Conservation (phyloP, 1,139 yeast genomes). For the Pichia sp. region DNA sequence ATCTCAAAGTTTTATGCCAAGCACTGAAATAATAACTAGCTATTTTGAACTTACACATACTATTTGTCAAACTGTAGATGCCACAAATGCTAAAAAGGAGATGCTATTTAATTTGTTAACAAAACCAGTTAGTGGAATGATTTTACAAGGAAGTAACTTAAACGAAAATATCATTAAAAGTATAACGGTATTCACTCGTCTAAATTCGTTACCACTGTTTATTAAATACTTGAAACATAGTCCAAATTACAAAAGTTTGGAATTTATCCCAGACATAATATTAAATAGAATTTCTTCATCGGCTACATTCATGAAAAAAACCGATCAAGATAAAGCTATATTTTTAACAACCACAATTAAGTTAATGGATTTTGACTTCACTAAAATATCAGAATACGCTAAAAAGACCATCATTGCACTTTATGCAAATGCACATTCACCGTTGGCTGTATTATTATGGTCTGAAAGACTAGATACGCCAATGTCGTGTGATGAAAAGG, state of each 20-base stretch:
- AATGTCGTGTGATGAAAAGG: slow-evolving; percentile 11
- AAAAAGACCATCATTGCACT: slow-evolving; percentile 9
- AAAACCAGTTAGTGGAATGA: slow-evolving; percentile 11
- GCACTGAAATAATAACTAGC: slow-evolving; percentile 4
- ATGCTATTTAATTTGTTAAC: slow-evolving; percentile 23
- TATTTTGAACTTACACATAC: slow-evolving; percentile 18
- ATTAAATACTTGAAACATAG: slow-evolving; percentile 18
- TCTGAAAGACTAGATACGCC: slow-evolving; percentile 7
- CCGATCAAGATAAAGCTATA: slow-evolving; percentile 6
- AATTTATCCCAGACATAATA: slow-evolving; percentile 4
- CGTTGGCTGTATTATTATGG: slow-evolving; percentile 23
- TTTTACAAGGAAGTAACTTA: slow-evolving; percentile 11
- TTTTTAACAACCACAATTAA: slow-evolving; percentile 11
- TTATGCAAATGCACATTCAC: slow-evolving; percentile 21
- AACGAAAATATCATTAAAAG: slow-evolving; percentile 6
- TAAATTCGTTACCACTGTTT: slow-evolving; percentile 18
- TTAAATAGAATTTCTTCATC: slow-evolving; percentile 5
- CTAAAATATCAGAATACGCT: slow-evolving; percentile 9
- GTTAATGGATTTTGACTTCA: slow-evolving; percentile 1
- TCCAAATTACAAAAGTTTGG: slow-evolving; percentile 7
- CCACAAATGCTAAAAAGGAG: slow-evolving; percentile 15
- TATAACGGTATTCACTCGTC: slow-evolving; percentile 17
- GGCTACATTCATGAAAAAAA: neutral
- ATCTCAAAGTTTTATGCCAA: slow-evolving; percentile 12
- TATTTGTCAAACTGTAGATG: slow-evolving; percentile 13